Conservation (phyloP, 2,329 filamentous ascomycete genomes). For the Falciphora oryzae region DNA sequence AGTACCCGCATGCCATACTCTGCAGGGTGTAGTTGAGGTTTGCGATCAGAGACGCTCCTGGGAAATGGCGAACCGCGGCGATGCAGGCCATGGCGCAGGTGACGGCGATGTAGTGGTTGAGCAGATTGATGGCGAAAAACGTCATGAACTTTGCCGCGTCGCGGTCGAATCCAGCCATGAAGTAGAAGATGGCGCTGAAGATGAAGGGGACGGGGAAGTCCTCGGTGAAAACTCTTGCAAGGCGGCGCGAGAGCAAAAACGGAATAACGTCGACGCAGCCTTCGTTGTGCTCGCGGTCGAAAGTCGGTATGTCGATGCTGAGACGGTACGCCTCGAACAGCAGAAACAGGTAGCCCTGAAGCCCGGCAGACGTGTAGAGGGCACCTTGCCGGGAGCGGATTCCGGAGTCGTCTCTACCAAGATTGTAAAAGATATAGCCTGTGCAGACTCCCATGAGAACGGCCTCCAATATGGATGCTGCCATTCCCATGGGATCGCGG, state of each 20-base stretch:
- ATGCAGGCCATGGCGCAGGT: slow-evolving; percentile 66
- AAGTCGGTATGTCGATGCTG: slow-evolving; percentile 67
- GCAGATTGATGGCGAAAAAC: slow-evolving; percentile 62
- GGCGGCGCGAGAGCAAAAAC: slow-evolving; percentile 63
- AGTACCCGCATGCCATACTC: slow-evolving; percentile 69
- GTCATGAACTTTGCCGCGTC: slow-evolving; percentile 61
- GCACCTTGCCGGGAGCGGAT: slow-evolving; percentile 70
- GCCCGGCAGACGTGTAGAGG: slow-evolving; percentile 62
- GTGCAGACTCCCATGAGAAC: slow-evolving; percentile 64
- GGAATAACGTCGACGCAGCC: slow-evolving; percentile 64
- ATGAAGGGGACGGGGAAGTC: slow-evolving; percentile 67
- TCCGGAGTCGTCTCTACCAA: slow-evolving; percentile 60
- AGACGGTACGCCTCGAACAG: slow-evolving; percentile 72
- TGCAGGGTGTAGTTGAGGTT: slow-evolving; percentile 71
- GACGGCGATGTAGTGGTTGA: slow-evolving; percentile 69
- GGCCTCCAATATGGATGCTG: slow-evolving; percentile 63
- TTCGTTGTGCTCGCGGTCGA: slow-evolving; percentile 70
- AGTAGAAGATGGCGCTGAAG: slow-evolving; percentile 68
- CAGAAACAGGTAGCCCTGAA: slow-evolving; percentile 72
- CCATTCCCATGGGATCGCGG: slow-evolving; percentile 71
- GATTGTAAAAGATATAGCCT: slow-evolving; percentile 66
- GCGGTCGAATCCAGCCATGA: slow-evolving; percentile 68
- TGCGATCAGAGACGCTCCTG: slow-evolving; percentile 64
- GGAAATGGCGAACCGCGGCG: slow-evolving; percentile 59
- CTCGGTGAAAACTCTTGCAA: slow-evolving; percentile 64